phyloP scores from a whole-genome alignment of 352 stramenopile genomes.

The Globisporangium emineosum region DNA sequence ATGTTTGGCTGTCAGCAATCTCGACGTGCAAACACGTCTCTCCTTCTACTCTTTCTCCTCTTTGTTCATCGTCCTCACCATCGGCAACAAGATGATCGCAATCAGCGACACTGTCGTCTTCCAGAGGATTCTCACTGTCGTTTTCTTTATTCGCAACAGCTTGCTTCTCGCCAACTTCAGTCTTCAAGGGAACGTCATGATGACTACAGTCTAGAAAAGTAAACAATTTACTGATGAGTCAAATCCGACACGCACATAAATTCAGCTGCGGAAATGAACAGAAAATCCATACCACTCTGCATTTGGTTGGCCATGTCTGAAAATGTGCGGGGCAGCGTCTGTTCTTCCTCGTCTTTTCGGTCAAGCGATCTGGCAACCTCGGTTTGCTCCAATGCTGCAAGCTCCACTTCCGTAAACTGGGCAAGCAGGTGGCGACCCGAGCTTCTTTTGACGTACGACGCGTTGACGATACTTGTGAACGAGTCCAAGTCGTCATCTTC shows the following conservation, averaged over 20 bases:
- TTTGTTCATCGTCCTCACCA: background rate
- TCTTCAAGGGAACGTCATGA: background rate
- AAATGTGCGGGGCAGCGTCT: background rate
- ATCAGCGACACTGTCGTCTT: background rate
- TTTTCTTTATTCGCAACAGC: background rate
- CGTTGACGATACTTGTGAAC: constrained; percentile 18
- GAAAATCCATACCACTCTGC: background rate
- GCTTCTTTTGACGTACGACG: constrained; percentile 19
- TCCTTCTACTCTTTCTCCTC: background rate
- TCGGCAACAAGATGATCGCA: background rate
- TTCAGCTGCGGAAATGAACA: background rate
- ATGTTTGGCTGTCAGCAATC: background rate
- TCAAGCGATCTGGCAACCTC: background rate
- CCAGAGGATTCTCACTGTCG: background rate
- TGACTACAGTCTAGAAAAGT: background rate
- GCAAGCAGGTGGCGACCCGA: constrained; percentile 32
- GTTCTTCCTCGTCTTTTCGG: background rate
- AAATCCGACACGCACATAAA: too few species aligned
- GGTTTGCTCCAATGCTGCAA: constrained; percentile 18
- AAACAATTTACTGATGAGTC: background rate
- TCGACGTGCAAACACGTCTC: background rate
- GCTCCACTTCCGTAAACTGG: constrained; percentile 33
- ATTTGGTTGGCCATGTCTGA: background rate
- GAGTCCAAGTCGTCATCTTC: constrained; percentile 7
- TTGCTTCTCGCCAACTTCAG: background rate